These are phyloP conservation scores for Pugionium dolabratum DNA, from an alignment of 345 rosid species.

Conservation along the genomic window DNA sequence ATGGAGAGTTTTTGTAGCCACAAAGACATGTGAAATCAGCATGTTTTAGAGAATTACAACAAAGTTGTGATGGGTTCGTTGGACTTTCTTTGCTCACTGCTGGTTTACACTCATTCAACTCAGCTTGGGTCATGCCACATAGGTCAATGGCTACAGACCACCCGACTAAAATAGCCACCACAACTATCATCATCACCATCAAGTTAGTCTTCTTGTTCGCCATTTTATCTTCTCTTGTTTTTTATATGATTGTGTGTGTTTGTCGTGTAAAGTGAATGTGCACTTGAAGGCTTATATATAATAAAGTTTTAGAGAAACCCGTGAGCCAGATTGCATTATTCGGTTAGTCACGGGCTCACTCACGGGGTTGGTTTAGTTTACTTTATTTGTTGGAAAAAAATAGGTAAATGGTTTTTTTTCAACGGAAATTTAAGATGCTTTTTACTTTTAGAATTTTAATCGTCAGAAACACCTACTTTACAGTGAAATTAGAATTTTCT, in stretches of 20 bases:
- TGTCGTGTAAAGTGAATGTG: conserved; percentile 21
- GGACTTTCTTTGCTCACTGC: conserved; percentile 57
- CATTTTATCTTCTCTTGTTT: conserved; percentile 8
- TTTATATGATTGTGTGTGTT: not conserved
- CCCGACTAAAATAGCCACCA: conserved; percentile 1
- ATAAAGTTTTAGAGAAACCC: not conserved
- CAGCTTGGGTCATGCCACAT: conserved; percentile 55
- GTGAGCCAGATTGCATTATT: conserved; percentile 16
- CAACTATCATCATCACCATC: conserved; percentile 4
- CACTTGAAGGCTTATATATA: conserved; percentile 8
- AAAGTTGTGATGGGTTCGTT: conserved; percentile 48
- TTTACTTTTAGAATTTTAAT: too few species aligned
- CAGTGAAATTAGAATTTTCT: too few species aligned
- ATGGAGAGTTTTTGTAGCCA: conserved; percentile 51
- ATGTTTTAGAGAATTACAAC: conserved; percentile 54
- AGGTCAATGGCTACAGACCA: conserved; percentile 40
- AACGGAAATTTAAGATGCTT: too few species aligned
- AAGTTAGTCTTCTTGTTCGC: conserved; percentile 13
- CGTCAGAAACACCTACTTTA: too few species aligned
- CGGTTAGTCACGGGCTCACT: too few species aligned
- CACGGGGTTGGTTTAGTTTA: too few species aligned
- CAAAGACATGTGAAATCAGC: conserved; percentile 68
- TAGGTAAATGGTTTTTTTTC: too few species aligned
- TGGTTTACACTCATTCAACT: conserved; percentile 59
- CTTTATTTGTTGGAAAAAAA: too few species aligned